These are phyloP conservation scores for Penicillium steckii DNA, from an alignment of 495 filamentous ascomycete species.

Conservation along the genomic window DNA sequence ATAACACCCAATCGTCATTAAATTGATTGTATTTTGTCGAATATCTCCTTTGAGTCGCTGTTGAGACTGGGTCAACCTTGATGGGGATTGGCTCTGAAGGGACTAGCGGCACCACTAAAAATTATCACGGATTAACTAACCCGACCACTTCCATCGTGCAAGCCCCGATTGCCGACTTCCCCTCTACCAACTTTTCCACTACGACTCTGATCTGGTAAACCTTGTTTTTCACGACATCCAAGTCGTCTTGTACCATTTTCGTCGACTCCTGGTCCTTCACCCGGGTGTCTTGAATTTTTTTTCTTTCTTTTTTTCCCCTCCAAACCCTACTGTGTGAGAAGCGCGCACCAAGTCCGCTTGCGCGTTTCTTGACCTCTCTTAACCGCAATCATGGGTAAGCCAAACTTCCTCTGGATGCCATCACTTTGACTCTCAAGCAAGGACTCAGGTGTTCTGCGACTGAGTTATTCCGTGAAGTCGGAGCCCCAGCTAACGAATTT, in stretches of 20 bases:
- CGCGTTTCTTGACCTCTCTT: constrained; percentile 42
- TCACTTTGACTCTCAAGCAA: background rate
- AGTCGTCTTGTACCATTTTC: constrained; percentile 8
- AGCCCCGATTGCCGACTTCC: constrained; percentile 33
- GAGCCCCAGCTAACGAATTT: constrained; percentile 13
- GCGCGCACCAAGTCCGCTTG: constrained; percentile 45
- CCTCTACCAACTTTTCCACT: constrained; percentile 41
- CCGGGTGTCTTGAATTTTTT: constrained; percentile 19
- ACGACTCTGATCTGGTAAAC: constrained; percentile 12
- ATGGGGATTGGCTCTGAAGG: constrained; percentile 33
- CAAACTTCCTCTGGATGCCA: constrained; percentile 22
- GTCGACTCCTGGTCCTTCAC: constrained; percentile 13
- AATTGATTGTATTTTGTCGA: too few relatives aligned
- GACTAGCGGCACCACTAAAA: constrained; percentile 53
- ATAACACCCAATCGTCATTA: too few relatives aligned
- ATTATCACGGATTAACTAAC: constrained; percentile 47
- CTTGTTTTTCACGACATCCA: constrained; percentile 15
- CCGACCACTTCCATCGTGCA: constrained; percentile 31
- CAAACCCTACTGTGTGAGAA: constrained; percentile 30
- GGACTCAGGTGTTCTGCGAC: background rate
- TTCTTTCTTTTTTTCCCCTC: constrained; percentile 16
- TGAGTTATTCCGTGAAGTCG: background rate
- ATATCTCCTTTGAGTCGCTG: too few relatives aligned
- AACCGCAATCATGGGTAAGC: constrained; percentile 88
- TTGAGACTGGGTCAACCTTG: background rate